Percentiles rank a stretch among this genome's conserved stretches.
Conservation (phyloP, 2,329 filamentous ascomycete species). For the Pseudocercospora vitis region DNA sequence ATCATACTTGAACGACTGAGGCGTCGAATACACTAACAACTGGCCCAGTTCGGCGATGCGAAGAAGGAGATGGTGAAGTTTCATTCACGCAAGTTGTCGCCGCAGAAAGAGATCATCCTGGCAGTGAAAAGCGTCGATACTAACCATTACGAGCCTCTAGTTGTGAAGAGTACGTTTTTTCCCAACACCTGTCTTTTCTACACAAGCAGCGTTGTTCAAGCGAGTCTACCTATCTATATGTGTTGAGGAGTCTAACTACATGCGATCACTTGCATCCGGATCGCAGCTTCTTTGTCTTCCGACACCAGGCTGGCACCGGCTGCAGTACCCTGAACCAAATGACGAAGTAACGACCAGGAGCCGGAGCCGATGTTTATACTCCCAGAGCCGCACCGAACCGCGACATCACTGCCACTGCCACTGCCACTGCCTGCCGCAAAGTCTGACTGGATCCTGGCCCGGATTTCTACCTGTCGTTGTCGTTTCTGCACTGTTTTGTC, state of each 20-base stretch:
- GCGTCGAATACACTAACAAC: neutral
- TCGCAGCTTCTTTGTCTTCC: slow-evolving; percentile 2
- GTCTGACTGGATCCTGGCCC: slow-evolving; percentile 4
- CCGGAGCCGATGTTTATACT: neutral
- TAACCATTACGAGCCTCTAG: neutral
- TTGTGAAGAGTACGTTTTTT: slow-evolving; percentile 6
- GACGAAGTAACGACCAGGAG: slow-evolving; percentile 4
- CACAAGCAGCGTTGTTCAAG: slow-evolving; percentile 3
- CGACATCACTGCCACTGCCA: slow-evolving; percentile 1
- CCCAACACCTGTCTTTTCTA: slow-evolving; percentile 6
- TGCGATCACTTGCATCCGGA: neutral
- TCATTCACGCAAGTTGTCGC: neutral
- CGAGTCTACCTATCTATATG: neutral
- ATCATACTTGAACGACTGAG: neutral
- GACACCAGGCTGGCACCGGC: neutral
- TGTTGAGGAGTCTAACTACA: slow-evolving; percentile 3
- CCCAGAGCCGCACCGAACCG: slow-evolving; percentile 2
- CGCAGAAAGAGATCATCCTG: neutral
- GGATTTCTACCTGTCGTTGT: slow-evolving; percentile 1
- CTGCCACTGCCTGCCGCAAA: neutral
- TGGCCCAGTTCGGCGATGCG: neutral
- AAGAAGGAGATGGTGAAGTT: slow-evolving; percentile 1
- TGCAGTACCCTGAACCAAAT: slow-evolving; percentile 1
- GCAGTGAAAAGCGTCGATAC: slow-evolving; percentile 6
- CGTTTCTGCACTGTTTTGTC: neutral